Percentiles rank a stretch among this genome's conserved stretches.
Evolutionary conservation across 208 protist genomes (phyloP).

Genomic region (Acanthamoeba lugdunensis): DNA sequence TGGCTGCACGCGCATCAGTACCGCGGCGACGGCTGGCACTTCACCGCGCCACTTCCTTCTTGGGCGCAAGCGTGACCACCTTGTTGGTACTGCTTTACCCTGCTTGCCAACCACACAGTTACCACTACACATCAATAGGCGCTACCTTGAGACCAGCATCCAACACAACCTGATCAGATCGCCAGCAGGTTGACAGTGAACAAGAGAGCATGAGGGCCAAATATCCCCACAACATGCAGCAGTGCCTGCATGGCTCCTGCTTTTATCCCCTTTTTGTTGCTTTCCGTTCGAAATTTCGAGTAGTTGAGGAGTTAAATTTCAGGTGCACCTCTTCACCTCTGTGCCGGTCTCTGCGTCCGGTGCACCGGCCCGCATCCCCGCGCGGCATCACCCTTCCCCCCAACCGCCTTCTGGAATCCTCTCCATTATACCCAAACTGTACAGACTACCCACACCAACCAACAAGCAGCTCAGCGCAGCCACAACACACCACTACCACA

Average conservation of each 20-base stretch:
- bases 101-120: no score
- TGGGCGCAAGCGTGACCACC: constrained; percentile 53
- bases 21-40: constrained; percentile 29
- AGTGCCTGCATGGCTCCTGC: background rate
- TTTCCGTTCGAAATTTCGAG: background rate
- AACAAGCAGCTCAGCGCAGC: no score
- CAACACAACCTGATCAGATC: no score
- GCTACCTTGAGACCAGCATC: no score
- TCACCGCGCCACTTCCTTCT: constrained; percentile 8
- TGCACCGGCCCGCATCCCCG: background rate
- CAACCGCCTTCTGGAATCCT: background rate
- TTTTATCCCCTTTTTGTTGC: background rate
- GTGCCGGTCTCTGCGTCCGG: background rate
- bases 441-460: no score
- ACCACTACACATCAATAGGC: no score
- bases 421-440: background rate
- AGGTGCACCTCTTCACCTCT: constrained; percentile 1
- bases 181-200: no score
- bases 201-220: no score
- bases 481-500: no score
- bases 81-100: no score
- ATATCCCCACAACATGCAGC: background rate
- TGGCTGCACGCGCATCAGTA: constrained; percentile 76
- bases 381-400: background rate
- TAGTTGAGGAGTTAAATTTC: background rate